Evolutionary conservation across 1,139 yeast genomes (phyloP), one percentile per base, ranked within the genome.

Genomic region (Wickerhamiella pararugosa): DNA sequence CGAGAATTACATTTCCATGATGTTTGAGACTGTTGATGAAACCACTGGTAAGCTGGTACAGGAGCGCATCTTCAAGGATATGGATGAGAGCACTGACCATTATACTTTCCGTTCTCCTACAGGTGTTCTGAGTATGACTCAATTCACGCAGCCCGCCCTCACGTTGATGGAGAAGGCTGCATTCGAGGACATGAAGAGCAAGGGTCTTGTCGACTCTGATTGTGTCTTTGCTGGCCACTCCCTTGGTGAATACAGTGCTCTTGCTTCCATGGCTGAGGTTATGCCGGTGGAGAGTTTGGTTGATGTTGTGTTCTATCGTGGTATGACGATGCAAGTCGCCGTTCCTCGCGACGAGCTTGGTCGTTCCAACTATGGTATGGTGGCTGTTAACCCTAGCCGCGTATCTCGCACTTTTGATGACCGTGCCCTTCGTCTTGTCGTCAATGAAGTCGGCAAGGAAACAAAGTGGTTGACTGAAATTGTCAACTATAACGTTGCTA

Each of bases 301-400:
- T 45, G 99, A 90, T 63, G 95, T 90, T 63, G 98, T 90, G 39
- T 90, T 90, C 74, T 92, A 90, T 74, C 79, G 99, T 71, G 99
- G 99, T 74, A 90, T 90, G 98, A 90, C 99, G 39, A 90, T 90
- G 98, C 98, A 90, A 72, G 98, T 90, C 51, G 98, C 98, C 38
- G 99, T 90, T 52, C 97, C 97, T 59, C 79, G 99, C 68, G 99
- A 90, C 65, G 74, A 78, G 46, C 62, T 67, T 42, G 99, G 99
- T 41, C 80, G 98, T 68, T 90, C 98, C 48, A 90, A 92, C 70
- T 90, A 90, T 59, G 97, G 98, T 71, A 90, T 90, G 99, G 76
- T 86, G 70, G 98, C 99, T 42, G 90, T 90, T 47, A 90, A 92
- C 68, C 99, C 99, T 58, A 74, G 93, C 46, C 79, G 98, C 67